Percentiles rank a stretch among this genome's conserved stretches.
Conservation (phyloP, 441 rosid genomes). For the Jatropha multifida region DNA sequence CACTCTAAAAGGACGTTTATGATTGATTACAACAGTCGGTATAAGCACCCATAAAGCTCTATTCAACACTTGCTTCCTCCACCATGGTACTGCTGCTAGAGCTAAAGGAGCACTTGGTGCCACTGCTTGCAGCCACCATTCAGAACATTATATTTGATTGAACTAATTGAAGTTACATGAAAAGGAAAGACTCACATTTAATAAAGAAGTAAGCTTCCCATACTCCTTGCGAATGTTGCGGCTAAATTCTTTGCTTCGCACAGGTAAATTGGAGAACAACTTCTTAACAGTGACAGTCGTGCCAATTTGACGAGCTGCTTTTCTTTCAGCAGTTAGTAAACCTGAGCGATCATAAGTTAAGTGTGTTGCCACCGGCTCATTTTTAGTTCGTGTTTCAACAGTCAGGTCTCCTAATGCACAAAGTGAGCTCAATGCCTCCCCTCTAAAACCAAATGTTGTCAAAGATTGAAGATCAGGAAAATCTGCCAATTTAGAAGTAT, state of each 20-base stretch:
- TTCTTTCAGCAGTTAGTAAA: constrained; percentile 58
- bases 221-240: constrained; percentile 95
- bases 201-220: constrained; percentile 79
- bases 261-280: constrained; percentile 84
- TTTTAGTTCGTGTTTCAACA: constrained; percentile 75
- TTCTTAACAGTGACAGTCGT: constrained; percentile 87
- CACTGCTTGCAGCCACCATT: neutral
- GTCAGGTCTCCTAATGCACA: constrained; percentile 79
- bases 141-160: neutral
- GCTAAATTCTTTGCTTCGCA: constrained; percentile 87
- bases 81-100: neutral
- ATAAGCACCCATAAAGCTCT: too few species aligned
- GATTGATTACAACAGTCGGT: too few species aligned
- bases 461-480: constrained; percentile 79
- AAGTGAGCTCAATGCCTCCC: constrained; percentile 98
- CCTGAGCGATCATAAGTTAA: constrained; percentile 88
- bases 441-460: constrained; percentile 90
- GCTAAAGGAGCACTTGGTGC: neutral
- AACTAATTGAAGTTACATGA: neutral
- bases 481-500: constrained; percentile 81
- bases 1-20: too few species aligned
- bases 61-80: neutral
- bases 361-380: constrained; percentile 76
- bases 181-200: constrained; percentile 59
- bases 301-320: constrained; percentile 84